Evolutionary conservation across 2,329 filamentous ascomycete species (phyloP), one percentile per base, ranked within the genome.

Genomic region (Arthrobotrys entomopaga): DNA sequence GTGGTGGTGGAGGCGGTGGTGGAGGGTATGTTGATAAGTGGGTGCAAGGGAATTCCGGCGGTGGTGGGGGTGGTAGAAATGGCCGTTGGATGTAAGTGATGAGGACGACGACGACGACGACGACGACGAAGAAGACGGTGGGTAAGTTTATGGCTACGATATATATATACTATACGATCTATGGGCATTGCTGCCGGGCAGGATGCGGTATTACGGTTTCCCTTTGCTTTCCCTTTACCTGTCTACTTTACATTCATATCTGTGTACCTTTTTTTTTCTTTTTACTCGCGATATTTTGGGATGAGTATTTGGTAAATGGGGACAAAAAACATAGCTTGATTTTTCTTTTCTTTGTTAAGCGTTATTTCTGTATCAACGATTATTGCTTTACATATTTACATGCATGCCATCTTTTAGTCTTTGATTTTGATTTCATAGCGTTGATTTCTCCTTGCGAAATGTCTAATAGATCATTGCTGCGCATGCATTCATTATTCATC

Each of bases 121-220:
- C n/a, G n/a, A n/a, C n/a, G n/a, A n/a, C n/a, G n/a, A n/a, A n/a
- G n/a, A n/a, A n/a, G n/a, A n/a, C n/a, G n/a, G n/a, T n/a, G n/a
- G n/a, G 65, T 63, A 54, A 61, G 56, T 69, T 40, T 58, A 71
- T 52, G 11, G 22, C 20, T 34, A 24, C 40, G 43, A 40, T 16
- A 52, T 59, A 57, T 19, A 70, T 70, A 46, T 58, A 13, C 43
- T 50, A 50, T 56, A 52, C 57, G 49, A 63, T 19, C 63, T 65
- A 67, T 24, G 56, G 56, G 70, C 70, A 74, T 69, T 65, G 52
- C 70, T 67, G 70, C 70, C 49, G 24, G 61, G 70, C 56, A 65
- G 64, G 63, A 43, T 67, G 63, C 63, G 38, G 50, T 26, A 60
- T 40, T 42, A 20, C 16, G 34, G 43, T 46, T 26, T 66, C n/a